These are phyloP conservation scores for Cercospora sojina DNA, from an alignment of 2,329 filamentous ascomycete genomes.

Conservation along the genomic window DNA sequence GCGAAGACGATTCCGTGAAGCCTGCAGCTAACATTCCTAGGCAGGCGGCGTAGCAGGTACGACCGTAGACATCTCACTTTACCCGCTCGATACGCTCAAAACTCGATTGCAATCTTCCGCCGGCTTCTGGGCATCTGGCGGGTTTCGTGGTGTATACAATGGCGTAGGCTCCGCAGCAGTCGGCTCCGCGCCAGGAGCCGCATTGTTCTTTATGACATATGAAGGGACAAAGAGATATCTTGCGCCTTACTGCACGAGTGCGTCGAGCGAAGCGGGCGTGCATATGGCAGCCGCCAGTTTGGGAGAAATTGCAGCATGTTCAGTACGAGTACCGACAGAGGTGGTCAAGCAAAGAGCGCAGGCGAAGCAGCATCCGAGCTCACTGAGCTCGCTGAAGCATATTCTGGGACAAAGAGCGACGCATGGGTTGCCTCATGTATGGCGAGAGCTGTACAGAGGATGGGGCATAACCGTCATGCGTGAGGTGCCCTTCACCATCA, in stretches of 20 bases:
- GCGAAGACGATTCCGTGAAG: background rate
- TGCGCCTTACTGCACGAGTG: background rate
- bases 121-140: conserved; percentile 78
- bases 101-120: conserved; percentile 85
- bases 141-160: conserved; percentile 88
- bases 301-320: conserved; percentile 89
- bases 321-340: conserved; percentile 89
- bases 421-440: conserved; percentile 57
- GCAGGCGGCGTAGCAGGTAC: conserved; percentile 91
- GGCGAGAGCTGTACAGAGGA: conserved; percentile 84
- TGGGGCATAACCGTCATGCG: conserved; percentile 91
- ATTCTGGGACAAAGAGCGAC: conserved; percentile 56
- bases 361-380: conserved; percentile 75
- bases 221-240: conserved; percentile 33
- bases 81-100: conserved; percentile 97
- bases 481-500: conserved; percentile 94
- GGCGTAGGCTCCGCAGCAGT: conserved; percentile 87
- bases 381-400: conserved; percentile 63
- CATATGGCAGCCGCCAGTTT: conserved; percentile 85
- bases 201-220: conserved; percentile 75
- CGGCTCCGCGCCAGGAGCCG: conserved; percentile 88
- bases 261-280: conserved; percentile 37
- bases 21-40: conserved; percentile 40
- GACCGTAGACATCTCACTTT: conserved; percentile 94
- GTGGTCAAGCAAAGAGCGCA: conserved; percentile 97